Evolutionary conservation across 2,329 filamentous ascomycete species (phyloP), one percentile per base, ranked within the genome.

Genomic region (Pestalotiopsis sp.): DNA sequence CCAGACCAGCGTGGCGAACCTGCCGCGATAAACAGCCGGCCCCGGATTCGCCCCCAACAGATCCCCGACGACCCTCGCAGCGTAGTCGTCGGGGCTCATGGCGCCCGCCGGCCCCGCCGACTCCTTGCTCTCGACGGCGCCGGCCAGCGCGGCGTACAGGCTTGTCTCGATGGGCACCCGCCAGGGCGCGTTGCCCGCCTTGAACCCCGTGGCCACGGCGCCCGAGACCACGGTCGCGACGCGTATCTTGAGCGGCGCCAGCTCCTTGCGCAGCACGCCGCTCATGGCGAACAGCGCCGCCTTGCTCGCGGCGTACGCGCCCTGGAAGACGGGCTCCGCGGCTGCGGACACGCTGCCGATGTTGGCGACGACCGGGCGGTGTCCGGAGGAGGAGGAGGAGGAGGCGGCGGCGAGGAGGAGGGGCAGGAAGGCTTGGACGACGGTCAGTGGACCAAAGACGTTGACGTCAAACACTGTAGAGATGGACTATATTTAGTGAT

Each of bases 371-470:
- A 72, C 68, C 31, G 75, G 73, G 13, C 61, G 23, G 2, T 39
- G 25, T 20, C 66, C 66, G 2, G 17, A 7, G 17, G 45, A 17
- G 14, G 45, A 17, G 27, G 73, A 69, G 2, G 17, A 6, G 17
- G 45, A 5, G 14, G 45, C 45, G 36, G 73, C 68, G 5, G 65
- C 68, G n/a, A 77, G 71, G 6, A 80, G 72, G 7, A 78, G 73
- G 4, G 78, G 78, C 27, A 79, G 69, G 65, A 79, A 75, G 2
- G 75, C 74, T 25, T 79, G 77, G 9, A 78, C 79, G 7, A 79
- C 76, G 23, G 76, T 76, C 11, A 79, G 67, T 2, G 74, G 72
- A 38, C 73, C 78, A 2, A 77, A 69, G 25, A 80, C 63, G 68
- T 80, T 80, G 4, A 72, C 72, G 11, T 77, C 68, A 61, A 77